These are phyloP conservation scores for Plenodomus biglobosus DNA, from an alignment of 2,329 filamentous ascomycete genomes.

Conservation along the genomic window DNA sequence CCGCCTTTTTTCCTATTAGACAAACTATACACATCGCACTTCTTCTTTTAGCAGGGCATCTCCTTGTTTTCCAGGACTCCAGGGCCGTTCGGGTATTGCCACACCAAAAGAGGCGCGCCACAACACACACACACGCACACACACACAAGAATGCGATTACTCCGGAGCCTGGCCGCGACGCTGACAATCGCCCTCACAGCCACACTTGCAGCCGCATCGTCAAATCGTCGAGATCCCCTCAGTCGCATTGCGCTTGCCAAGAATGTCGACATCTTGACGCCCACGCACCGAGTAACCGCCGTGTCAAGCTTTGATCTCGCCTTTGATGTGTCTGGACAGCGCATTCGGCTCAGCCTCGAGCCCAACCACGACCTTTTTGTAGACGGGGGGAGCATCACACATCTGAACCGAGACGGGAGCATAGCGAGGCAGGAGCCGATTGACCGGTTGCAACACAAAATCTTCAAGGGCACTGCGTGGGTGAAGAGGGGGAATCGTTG, in stretches of 20 bases:
- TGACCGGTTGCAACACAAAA: slow-evolving; percentile 71
- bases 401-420: slow-evolving; percentile 71
- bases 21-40: no score
- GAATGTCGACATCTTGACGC: slow-evolving; percentile 74
- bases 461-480: slow-evolving; percentile 81
- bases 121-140: not conserved
- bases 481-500: slow-evolving; percentile 76
- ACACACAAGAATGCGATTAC: slow-evolving; percentile 29
- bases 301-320: slow-evolving; percentile 81
- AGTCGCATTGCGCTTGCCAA: slow-evolving; percentile 72
- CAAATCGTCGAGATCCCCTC: slow-evolving; percentile 67
- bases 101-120: not conserved
- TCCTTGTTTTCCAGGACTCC: not conserved
- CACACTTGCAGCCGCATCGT: slow-evolving; percentile 31
- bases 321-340: slow-evolving; percentile 68
- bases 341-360: slow-evolving; percentile 77
- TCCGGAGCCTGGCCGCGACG: slow-evolving; percentile 17
- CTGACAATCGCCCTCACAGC: slow-evolving; percentile 25
- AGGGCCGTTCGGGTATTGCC: not conserved
- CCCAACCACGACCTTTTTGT: slow-evolving; percentile 90
- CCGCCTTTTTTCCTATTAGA: no score
- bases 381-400: slow-evolving; percentile 71
- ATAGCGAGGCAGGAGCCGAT: slow-evolving; percentile 68
- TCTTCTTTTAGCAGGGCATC: not conserved
- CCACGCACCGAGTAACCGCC: slow-evolving; percentile 75